Evolutionary conservation across 768 basidiomycete genomes (phyloP).

Genomic region (Mycena epipterygia): DNA sequence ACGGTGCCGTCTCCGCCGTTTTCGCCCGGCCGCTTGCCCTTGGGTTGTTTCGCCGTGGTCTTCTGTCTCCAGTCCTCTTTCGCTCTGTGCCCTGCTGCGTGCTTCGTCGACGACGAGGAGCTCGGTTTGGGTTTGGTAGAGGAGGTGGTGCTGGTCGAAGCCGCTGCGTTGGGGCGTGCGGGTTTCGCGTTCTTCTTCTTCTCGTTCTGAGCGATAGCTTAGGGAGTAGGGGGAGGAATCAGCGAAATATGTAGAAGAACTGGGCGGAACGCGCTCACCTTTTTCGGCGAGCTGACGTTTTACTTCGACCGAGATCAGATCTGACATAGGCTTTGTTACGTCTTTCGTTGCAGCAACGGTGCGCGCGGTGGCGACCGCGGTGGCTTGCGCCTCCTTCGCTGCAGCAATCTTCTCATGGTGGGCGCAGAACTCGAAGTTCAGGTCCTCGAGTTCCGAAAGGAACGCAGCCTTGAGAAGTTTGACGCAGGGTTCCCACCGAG

Average conservation of each 20-base stretch:
- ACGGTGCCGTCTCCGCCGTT: background rate
- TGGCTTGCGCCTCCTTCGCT: slow-evolving; percentile 6
- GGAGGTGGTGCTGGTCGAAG: background rate
- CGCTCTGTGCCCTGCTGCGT: background rate
- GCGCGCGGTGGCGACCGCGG: background rate
- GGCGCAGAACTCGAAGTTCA: slow-evolving; percentile 12
- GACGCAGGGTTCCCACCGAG: background rate
- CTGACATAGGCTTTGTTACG: slow-evolving; percentile 2
- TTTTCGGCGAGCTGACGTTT: background rate
- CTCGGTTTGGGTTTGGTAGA: background rate
- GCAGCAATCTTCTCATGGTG: background rate
- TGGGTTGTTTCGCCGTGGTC: background rate
- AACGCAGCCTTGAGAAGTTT: slow-evolving; percentile 8
- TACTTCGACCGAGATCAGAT: background rate
- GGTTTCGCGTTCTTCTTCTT: background rate
- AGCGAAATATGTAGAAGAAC: background rate
- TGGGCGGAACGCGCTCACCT: background rate
- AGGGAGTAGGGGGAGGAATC: background rate
- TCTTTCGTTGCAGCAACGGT: slow-evolving; percentile 12
- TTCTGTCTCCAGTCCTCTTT: background rate
- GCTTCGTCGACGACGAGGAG: background rate
- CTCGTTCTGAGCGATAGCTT: background rate
- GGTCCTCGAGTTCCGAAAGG: background rate
- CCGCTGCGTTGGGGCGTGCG: background rate
- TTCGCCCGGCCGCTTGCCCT: background rate